These are phyloP conservation scores for Amesomyces nigricolor DNA, from an alignment of 2,329 filamentous ascomycete species.

Conservation along the genomic window DNA sequence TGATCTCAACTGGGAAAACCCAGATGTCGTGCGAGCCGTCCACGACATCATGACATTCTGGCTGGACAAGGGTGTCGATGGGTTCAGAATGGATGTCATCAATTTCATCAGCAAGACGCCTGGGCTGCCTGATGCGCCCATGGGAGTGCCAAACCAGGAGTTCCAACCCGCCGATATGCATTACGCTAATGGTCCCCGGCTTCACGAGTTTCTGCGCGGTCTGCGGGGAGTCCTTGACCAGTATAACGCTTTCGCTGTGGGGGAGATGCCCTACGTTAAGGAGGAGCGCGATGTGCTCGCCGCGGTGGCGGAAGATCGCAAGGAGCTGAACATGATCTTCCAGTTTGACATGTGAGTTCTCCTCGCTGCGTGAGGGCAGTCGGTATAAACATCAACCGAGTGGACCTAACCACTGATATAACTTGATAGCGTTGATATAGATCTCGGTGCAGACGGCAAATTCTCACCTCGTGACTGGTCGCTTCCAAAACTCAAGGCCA, in stretches of 20 bases:
- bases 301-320: constrained; percentile 51
- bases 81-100: constrained; percentile 64
- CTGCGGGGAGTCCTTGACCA: constrained; percentile 55
- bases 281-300: constrained; percentile 12
- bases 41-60: constrained; percentile 52
- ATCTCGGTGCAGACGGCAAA: too few relatives aligned
- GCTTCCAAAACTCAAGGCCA: too few relatives aligned
- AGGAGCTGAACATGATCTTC: constrained; percentile 64
- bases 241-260: constrained; percentile 63
- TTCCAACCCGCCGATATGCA: constrained; percentile 50
- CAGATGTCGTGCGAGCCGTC: constrained; percentile 31
- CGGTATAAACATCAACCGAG: too few relatives aligned
- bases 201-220: constrained; percentile 62
- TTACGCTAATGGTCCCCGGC: constrained; percentile 61
- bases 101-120: constrained; percentile 58
- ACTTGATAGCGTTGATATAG: too few relatives aligned
- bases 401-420: too few relatives aligned
- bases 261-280: constrained; percentile 58
- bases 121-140: constrained; percentile 52
- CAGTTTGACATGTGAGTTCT: constrained; percentile 49
- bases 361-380: too few relatives aligned
- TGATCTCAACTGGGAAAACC: constrained; percentile 80
- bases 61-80: constrained; percentile 61
- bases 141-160: constrained; percentile 39
- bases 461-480: too few relatives aligned